Base-by-base conservation (phyloP, 805 yeast genomes). In the Candida hispaniensis region DNA sequence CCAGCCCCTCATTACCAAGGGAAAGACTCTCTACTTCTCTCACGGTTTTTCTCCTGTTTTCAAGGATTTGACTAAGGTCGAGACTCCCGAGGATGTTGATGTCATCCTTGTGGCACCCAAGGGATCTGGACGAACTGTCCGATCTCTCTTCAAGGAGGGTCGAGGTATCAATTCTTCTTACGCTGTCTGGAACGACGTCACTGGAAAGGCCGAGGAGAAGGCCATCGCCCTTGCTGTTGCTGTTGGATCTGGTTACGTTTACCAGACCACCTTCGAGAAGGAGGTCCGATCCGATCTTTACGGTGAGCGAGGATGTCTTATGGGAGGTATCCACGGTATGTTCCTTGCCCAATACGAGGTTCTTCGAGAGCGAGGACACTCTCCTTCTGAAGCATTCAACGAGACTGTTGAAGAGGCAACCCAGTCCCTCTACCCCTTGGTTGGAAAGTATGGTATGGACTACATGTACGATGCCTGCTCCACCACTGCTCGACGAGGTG, bases 291-390 rank as follows among this genome's bases (percentile, higher is more conserved):
- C 97, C 48, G 98, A 91, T 66, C 73, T 91, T 60, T 91, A 91
- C 73, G 98, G 98, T 71, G 98, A 91, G 76, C 83, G 98, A 75
- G 98, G 98, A 62, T 91, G 97, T 71, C 73, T 91, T 54, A 91
- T 88, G 98, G 98, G 97, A 64, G 97, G 97, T 76, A 88, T 91
- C 73, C 98, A 91, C 74, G 98, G 98, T 76, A 91, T 91, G 97
- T 91, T 91, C 91, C 76, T 91, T 59, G 98, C 98, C 54, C 98
- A 91, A 73, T 91, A 91, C 75, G 98, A 91, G 70, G 98, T 91
- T 46, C 78, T 91, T 64, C 86, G 98, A 73, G 97, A 88, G 73
- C 85, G 93, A 63, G 98, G 98, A 50, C 98, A 91, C 78, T 73
- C 96, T 49, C 98, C 98, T 71, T 83, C 96, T 44, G 98, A 91